These are phyloP conservation scores for Ormosia emarginata DNA, from an alignment of 306 rosid genomes.

Conservation along the genomic window DNA sequence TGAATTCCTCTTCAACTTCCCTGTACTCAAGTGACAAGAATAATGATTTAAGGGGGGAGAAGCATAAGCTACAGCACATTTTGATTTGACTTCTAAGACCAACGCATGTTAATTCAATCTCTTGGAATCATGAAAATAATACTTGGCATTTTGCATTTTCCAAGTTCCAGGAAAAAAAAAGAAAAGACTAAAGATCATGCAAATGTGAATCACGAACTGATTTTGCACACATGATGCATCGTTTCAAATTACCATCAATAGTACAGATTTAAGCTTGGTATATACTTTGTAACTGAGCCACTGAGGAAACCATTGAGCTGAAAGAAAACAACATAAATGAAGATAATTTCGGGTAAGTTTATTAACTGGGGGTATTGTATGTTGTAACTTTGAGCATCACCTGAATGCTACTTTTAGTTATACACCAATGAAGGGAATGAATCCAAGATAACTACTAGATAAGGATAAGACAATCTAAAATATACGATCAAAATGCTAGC, in stretches of 20 bases:
- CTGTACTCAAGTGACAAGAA: constrained; percentile 36
- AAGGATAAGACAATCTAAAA: background rate
- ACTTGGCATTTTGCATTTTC: background rate
- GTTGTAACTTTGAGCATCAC: constrained; percentile 2
- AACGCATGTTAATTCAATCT: background rate
- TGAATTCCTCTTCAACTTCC: constrained; percentile 48
- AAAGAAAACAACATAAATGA: background rate
- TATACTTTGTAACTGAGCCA: background rate
- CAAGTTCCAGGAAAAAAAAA: background rate
- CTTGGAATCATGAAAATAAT: background rate
- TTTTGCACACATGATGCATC: background rate
- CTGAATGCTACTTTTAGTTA: background rate
- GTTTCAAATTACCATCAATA: background rate
- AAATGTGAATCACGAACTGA: background rate
- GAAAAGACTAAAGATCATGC: background rate
- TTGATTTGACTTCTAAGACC: background rate
- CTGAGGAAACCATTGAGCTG: background rate
- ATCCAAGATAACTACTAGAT: background rate
- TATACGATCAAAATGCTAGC: background rate
- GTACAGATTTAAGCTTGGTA: background rate
- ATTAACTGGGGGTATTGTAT: background rate
- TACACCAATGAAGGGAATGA: background rate
- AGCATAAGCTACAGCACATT: background rate
- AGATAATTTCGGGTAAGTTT: background rate
- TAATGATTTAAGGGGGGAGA: constrained; percentile 6